Evolutionary conservation across 176 grass and related monocot genomes (phyloP), one percentile per base, ranked within the genome.

Genomic region (Eleusine indica): DNA sequence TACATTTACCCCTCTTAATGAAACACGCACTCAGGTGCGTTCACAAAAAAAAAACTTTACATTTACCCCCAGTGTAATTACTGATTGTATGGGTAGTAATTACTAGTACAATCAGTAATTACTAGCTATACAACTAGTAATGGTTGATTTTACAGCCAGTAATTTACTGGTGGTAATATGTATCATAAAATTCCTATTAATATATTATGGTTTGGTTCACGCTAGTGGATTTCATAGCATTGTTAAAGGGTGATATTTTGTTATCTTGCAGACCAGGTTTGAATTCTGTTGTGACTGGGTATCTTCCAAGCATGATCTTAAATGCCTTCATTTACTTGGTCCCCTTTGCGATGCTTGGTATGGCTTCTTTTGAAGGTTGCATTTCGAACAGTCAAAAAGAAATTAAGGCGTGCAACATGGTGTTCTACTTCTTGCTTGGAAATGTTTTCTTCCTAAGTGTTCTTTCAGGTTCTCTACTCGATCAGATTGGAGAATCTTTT

Each of bases 341-440:
- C 82, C 92, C 94, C 3, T 94, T 88, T 53, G 89, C 86, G 1
- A 97, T 97, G 91, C 83, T 94, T 25, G 92, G 68, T 54, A 86
- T 97, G 76, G 83, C 92, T 39, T 92, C 94, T 13, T 81, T 94
- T 38, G 92, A 94, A 84, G 92, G 94, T 12, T 90, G 80, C 57
- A 80, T 90, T 70, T 86, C 91, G 57, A 92, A 66, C 71, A 94
- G 91, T 82, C 86, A 76, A 67, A 94, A 80, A 53, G 90, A 97
- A 68, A 97, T 97, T 18, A 92, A 86, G 90, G 84, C 94, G 0
- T 97, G 91, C 81, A 94, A 91, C 68, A 94, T 97, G 94, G 92
- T 94, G 1, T 97, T 97, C 84, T 97, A 94, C 85, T 97, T 97
- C 87, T 85, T 97, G 89, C 68, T 94, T 51, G 94, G 94, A 83